phyloP scores from a whole-genome alignment of 2,329 filamentous ascomycete species.

The Monosporascus ibericus region DNA sequence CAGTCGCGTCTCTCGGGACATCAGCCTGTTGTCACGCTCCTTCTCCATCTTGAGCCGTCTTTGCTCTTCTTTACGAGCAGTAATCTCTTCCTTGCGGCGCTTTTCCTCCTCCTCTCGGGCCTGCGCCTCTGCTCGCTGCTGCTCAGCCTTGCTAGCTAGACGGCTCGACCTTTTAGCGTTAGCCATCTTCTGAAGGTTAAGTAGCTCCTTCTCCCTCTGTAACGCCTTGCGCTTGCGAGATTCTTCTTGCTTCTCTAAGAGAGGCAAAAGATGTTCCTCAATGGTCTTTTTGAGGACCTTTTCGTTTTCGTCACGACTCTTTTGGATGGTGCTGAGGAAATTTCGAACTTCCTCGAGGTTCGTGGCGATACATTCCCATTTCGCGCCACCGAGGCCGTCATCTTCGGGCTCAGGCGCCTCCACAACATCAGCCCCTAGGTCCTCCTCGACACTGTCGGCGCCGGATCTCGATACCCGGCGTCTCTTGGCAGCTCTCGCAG shows the following conservation, averaged over 20 bases:
- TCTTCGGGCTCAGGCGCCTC: slow-evolving; percentile 34
- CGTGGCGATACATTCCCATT: slow-evolving; percentile 88
- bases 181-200: slow-evolving; percentile 80
- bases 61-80: slow-evolving; percentile 62
- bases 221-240: slow-evolving; percentile 64
- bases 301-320: slow-evolving; percentile 78
- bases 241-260: slow-evolving; percentile 74
- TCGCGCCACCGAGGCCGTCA: slow-evolving; percentile 67
- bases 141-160: slow-evolving; percentile 75
- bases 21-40: slow-evolving; percentile 72
- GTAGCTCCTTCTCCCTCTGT: slow-evolving; percentile 69
- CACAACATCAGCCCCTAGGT: slow-evolving; percentile 23
- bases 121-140: slow-evolving; percentile 67
- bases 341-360: slow-evolving; percentile 69
- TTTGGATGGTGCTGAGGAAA: slow-evolving; percentile 66
- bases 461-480: slow-evolving; percentile 48
- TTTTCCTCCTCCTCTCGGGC: slow-evolving; percentile 64
- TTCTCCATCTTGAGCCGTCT: slow-evolving; percentile 54
- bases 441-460: slow-evolving; percentile 30
- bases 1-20: slow-evolving; percentile 78
- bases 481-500: slow-evolving; percentile 65
- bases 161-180: slow-evolving; percentile 90
- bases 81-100: slow-evolving; percentile 56
- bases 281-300: slow-evolving; percentile 68
- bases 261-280: slow-evolving; percentile 71